These are phyloP conservation scores for Echeveria elegans DNA, from an alignment of 164 flowering plant species.

Conservation along the genomic window DNA sequence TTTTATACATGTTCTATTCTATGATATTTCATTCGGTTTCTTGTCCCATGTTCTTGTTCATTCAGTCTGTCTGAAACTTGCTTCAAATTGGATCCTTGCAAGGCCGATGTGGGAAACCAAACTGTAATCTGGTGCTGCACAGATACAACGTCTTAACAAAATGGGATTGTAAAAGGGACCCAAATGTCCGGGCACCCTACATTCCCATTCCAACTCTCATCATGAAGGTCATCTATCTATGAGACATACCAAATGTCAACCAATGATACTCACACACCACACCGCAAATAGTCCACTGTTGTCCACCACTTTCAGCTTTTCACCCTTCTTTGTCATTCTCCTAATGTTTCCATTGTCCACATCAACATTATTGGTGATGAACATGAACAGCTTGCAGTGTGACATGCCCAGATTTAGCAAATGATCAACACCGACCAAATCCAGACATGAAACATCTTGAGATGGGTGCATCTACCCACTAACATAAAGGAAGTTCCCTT, in stretches of 20 bases:
- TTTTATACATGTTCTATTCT: background rate
- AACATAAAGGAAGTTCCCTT: background rate
- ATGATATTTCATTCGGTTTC: background rate
- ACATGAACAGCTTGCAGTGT: conserved; percentile 4
- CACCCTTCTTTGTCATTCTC: background rate
- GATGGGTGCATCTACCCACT: conserved; percentile 2
- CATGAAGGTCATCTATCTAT: background rate
- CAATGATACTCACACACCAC: background rate
- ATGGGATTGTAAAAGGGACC: background rate
- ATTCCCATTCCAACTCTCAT: background rate
- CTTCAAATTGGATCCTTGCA: background rate
- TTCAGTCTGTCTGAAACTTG: background rate
- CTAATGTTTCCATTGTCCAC: background rate
- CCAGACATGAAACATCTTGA: background rate
- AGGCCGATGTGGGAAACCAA: background rate
- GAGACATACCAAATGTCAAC: conserved; percentile 6
- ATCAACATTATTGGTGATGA: conserved; percentile 1
- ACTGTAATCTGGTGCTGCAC: background rate
- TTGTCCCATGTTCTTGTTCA: background rate
- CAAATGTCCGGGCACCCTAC: background rate
- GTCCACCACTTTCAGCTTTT: background rate
- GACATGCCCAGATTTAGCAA: conserved; percentile 1
- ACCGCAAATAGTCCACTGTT: background rate
- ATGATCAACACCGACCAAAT: background rate
- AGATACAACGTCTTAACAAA: background rate